Conservation (phyloP, 345 rosid species). For the Eutrema yunnanense region DNA sequence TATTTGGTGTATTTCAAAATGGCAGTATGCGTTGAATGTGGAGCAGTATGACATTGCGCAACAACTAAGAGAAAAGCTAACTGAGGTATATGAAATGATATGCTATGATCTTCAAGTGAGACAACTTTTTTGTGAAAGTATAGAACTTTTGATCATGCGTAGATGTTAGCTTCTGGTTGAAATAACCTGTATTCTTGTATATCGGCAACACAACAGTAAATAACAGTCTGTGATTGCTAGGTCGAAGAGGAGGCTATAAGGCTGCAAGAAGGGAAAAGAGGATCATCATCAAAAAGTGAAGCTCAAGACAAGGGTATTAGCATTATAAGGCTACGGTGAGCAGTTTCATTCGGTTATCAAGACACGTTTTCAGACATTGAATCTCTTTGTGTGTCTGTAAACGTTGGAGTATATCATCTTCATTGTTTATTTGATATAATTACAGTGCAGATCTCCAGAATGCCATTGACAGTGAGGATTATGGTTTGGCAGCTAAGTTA, state of each 20-base stretch:
- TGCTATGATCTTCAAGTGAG: not conserved
- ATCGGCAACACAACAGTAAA: not conserved
- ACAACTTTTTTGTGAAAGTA: not conserved
- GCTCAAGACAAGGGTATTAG: slow-evolving; percentile 92
- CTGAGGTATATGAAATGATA: slow-evolving; percentile 48
- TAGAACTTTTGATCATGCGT: not conserved
- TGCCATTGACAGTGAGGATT: slow-evolving; percentile 73
- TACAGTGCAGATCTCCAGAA: slow-evolving; percentile 82
- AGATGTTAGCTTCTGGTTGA: not conserved
- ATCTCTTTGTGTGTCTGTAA: not conserved
- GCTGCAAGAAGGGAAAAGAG: slow-evolving; percentile 65
- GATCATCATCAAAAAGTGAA: slow-evolving; percentile 84
- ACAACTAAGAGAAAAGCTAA: slow-evolving; percentile 74
- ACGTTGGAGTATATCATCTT: not conserved
- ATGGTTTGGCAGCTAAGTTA: slow-evolving; percentile 66
- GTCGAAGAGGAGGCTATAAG: slow-evolving; percentile 72
- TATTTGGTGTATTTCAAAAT: slow-evolving; percentile 17
- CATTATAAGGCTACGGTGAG: slow-evolving; percentile 68
- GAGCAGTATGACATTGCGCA: slow-evolving; percentile 88
- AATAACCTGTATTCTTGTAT: not conserved
- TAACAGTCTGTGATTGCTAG: slow-evolving; percentile 39
- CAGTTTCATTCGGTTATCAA: not conserved
- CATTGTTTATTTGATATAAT: slow-evolving; percentile 5
- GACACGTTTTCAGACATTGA: not conserved
- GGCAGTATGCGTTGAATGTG: slow-evolving; percentile 78